phyloP scores from a whole-genome alignment of 2,329 filamentous ascomycete species.

The Epichloe bromicola region DNA sequence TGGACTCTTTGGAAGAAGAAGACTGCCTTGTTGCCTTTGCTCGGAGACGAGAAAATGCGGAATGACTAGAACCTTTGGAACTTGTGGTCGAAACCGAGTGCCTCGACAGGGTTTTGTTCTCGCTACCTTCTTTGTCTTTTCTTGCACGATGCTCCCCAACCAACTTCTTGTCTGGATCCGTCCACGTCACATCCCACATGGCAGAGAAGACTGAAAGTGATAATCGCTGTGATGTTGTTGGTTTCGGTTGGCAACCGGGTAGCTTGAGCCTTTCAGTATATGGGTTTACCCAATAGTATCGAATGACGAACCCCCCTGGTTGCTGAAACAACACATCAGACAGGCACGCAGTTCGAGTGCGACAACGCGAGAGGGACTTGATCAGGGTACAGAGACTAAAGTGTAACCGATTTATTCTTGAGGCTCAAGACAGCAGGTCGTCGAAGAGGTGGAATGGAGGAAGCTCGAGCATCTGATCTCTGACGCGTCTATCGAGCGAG shows the following conservation, averaged over 20 bases:
- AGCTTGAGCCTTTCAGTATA: not conserved
- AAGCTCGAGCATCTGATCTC: not conserved
- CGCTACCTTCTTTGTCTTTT: slow-evolving; percentile 25
- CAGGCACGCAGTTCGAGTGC: not conserved
- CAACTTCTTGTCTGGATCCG: slow-evolving; percentile 38
- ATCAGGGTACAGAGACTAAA: not conserved
- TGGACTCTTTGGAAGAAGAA: slow-evolving; percentile 3
- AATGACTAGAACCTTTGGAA: slow-evolving; percentile 2
- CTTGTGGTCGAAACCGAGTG: slow-evolving; percentile 6
- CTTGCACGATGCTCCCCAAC: slow-evolving; percentile 38
- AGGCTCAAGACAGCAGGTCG: not conserved
- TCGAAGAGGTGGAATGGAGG: not conserved
- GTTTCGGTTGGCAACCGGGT: not conserved
- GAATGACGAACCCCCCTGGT: slow-evolving; percentile 4
- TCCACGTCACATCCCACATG: slow-evolving; percentile 50
- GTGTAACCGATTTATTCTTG: not conserved
- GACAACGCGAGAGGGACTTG: not conserved
- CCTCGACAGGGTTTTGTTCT: slow-evolving; percentile 2
- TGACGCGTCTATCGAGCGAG: not conserved
- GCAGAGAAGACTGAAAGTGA: slow-evolving; percentile 4
- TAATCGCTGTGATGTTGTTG: not conserved
- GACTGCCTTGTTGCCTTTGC: slow-evolving; percentile 8
- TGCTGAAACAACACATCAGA: slow-evolving; percentile 3
- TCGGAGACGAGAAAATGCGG: slow-evolving; percentile 17
- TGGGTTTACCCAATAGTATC: not conserved